phyloP scores from a whole-genome alignment of 2,329 filamentous ascomycete species.

The Aspergillus sp. region DNA sequence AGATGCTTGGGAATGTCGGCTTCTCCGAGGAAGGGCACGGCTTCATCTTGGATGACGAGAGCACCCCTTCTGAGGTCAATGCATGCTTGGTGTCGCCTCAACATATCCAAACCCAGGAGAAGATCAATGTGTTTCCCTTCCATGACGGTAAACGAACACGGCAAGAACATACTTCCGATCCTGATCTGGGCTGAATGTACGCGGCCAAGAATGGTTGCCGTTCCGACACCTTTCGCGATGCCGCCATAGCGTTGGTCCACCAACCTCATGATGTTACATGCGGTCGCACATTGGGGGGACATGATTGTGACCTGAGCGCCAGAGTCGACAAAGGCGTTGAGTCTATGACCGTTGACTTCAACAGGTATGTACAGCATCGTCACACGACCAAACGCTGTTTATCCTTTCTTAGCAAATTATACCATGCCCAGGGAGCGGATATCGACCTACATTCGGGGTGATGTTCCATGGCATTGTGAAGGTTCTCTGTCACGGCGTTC shows the following conservation, averaged over 20 bases:
- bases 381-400: conserved; percentile 81
- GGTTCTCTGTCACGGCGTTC: conserved; percentile 87
- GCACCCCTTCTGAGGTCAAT: conserved; percentile 84
- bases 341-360: conserved; percentile 84
- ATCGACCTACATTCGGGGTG: conserved; percentile 78
- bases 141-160: conserved; percentile 98
- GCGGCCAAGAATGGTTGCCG: conserved; percentile 87
- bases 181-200: conserved; percentile 95
- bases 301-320: conserved; percentile 98
- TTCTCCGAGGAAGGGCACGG: conserved; percentile 86
- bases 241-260: conserved; percentile 90
- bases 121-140: conserved; percentile 96
- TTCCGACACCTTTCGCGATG: conserved; percentile 88
- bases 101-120: conserved; percentile 89
- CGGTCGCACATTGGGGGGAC: conserved; percentile 87
- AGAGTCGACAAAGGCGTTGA: conserved; percentile 96
- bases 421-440: not conserved
- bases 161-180: conserved; percentile 79
- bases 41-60: conserved; percentile 80
- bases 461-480: conserved; percentile 95
- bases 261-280: conserved; percentile 92
- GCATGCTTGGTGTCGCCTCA: conserved; percentile 89
- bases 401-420: conserved; percentile 2
- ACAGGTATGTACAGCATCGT: conserved; percentile 96
- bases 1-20: conserved; percentile 86